Conservation (phyloP, 768 basidiomycete species). For the Suillus fuscotomentosus region DNA sequence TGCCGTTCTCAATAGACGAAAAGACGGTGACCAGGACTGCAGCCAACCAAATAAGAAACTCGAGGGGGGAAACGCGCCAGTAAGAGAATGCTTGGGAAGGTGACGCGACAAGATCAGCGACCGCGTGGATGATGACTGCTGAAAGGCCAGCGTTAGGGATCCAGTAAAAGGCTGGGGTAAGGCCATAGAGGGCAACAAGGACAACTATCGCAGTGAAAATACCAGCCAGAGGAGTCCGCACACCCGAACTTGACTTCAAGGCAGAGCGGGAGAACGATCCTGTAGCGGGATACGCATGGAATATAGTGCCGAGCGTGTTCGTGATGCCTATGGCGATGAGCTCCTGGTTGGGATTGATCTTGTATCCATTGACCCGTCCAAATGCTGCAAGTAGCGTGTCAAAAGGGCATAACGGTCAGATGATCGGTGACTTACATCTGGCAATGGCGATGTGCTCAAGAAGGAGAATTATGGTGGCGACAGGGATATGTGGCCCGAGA, state of each 20-base stretch:
- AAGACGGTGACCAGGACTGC: slow-evolving; percentile 90
- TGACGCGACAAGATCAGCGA: slow-evolving; percentile 82
- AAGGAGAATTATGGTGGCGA: slow-evolving; percentile 88
- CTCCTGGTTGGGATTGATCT: slow-evolving; percentile 91
- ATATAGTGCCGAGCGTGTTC: slow-evolving; percentile 86
- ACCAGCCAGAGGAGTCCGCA: slow-evolving; percentile 93
- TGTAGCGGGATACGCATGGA: slow-evolving; percentile 93
- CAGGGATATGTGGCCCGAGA: slow-evolving; percentile 72
- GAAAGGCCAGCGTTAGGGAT: slow-evolving; percentile 81
- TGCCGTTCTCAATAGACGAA: slow-evolving; percentile 91
- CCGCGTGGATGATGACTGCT: slow-evolving; percentile 93
- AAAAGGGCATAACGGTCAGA: slow-evolving; percentile 4
- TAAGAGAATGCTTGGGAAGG: slow-evolving; percentile 81
- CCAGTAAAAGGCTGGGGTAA: slow-evolving; percentile 92
- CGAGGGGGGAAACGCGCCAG: slow-evolving; percentile 93
- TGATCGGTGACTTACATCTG: slow-evolving; percentile 60
- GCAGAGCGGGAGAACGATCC: slow-evolving; percentile 98
- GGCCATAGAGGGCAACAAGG: slow-evolving; percentile 90
- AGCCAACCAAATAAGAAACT: slow-evolving; percentile 86
- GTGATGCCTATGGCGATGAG: slow-evolving; percentile 97
- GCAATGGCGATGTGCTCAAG: slow-evolving; percentile 97
- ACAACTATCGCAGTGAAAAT: slow-evolving; percentile 84
- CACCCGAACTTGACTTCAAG: slow-evolving; percentile 92
- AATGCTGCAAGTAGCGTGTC: slow-evolving; percentile 56
- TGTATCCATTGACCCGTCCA: slow-evolving; percentile 93